These are phyloP conservation scores for Moricandia moricandioides DNA, from an alignment of 345 rosid genomes.

Conservation along the genomic window DNA sequence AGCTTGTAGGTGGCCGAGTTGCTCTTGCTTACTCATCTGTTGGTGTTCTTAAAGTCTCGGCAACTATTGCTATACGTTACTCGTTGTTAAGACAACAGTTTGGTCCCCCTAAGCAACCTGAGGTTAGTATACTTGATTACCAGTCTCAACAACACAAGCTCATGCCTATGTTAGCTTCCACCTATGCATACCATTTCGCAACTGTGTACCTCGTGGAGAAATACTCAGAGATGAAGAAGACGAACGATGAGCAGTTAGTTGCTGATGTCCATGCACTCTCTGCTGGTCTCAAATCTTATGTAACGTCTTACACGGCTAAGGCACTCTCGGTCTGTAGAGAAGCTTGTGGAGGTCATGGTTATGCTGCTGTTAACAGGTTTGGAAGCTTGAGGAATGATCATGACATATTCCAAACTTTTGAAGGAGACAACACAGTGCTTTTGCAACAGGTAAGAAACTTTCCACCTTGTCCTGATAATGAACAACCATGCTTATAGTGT, in stretches of 20 bases:
- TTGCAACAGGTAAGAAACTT: conserved; percentile 68
- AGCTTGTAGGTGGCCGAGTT: conserved; percentile 98
- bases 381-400: conserved; percentile 97
- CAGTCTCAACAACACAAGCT: conserved; percentile 99
- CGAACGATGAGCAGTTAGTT: conserved; percentile 71
- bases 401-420: conserved; percentile 94
- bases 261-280: conserved; percentile 95
- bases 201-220: conserved; percentile 64
- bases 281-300: conserved; percentile 91
- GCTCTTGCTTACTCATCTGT: conserved; percentile 89
- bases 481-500: not conserved
- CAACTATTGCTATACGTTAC: conserved; percentile 80
- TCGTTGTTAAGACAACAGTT: conserved; percentile 92
- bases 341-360: conserved; percentile 99
- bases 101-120: conserved; percentile 94
- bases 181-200: conserved; percentile 92
- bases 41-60: conserved; percentile 76
- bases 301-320: conserved; percentile 86
- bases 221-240: conserved; percentile 79
- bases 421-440: conserved; percentile 99
- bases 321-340: conserved; percentile 88
- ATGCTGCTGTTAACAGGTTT: conserved; percentile 97
- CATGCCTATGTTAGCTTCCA: conserved; percentile 97
- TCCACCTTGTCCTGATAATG: not conserved
- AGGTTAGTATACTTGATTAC: conserved; percentile 93